Evolutionary conservation across 768 basidiomycete genomes (phyloP).

Genomic region (Butyriboletus loyo): DNA sequence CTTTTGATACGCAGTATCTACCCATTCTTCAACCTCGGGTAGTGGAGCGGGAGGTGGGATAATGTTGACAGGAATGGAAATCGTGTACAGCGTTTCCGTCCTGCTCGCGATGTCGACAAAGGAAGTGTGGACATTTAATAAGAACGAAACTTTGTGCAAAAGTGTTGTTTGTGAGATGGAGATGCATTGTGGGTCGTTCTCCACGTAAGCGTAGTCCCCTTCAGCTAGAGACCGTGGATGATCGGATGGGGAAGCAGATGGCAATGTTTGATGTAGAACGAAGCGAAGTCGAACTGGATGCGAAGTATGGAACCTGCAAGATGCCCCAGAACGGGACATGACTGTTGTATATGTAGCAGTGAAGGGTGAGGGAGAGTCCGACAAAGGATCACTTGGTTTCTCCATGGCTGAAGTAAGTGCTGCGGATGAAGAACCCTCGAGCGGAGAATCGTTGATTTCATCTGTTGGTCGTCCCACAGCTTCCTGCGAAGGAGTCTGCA

Average conservation of each 20-base stretch:
- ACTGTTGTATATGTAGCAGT: conserved; percentile 49
- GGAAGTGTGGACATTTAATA: conserved; percentile 67
- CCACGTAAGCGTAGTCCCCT: conserved; percentile 44
- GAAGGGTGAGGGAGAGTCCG: conserved; percentile 37
- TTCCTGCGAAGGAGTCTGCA: conserved; percentile 27
- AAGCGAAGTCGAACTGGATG: conserved; percentile 76
- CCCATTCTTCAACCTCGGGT: conserved; percentile 67
- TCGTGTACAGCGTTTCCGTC: conserved; percentile 62
- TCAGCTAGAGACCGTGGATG: conserved; percentile 42
- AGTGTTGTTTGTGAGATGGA: conserved; percentile 80
- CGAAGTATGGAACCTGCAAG: conserved; percentile 83
- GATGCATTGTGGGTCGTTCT: conserved; percentile 63
- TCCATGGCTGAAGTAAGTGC: conserved; percentile 19
- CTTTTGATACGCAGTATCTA: conserved; percentile 79
- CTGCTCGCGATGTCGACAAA: conserved; percentile 71
- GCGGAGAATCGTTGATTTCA: conserved; percentile 11
- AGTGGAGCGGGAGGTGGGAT: conserved; percentile 76
- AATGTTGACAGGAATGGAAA: conserved; percentile 67
- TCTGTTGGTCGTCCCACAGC: conserved; percentile 14
- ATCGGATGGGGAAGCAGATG: conserved; percentile 48
- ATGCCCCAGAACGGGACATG: conserved; percentile 84
- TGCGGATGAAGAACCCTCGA: conserved; percentile 34
- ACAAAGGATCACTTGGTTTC: conserved; percentile 38
- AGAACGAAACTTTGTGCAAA: conserved; percentile 80
- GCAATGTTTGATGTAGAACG: conserved; percentile 65